These are phyloP conservation scores for Coemansia sp. DNA, from an alignment of 192 early-diverging fungal genomes.

Conservation along the genomic window DNA sequence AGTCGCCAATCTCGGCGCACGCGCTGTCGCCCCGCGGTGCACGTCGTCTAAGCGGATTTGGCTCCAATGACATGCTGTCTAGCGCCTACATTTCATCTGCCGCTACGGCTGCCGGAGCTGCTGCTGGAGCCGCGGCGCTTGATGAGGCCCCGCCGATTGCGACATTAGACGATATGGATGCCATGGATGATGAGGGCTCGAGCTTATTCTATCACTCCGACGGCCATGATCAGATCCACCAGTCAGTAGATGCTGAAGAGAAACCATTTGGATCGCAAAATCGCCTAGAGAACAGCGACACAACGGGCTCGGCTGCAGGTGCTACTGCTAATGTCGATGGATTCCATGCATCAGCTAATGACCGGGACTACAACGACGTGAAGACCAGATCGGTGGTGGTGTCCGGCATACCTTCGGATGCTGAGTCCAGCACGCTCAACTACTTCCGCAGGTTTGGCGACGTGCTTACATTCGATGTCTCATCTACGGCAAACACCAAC, in stretches of 20 bases:
- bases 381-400: constrained; percentile 34
- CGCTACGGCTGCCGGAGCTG: background rate
- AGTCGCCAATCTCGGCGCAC: constrained; percentile 16
- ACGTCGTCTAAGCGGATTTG: constrained; percentile 46
- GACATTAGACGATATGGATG: constrained; percentile 43
- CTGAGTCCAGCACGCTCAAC: constrained; percentile 36
- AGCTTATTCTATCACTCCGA: too few relatives aligned
- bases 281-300: too few relatives aligned
- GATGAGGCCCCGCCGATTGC: constrained; percentile 46
- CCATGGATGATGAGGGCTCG: too few relatives aligned
- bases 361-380: constrained; percentile 32
- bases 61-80: constrained; percentile 52
- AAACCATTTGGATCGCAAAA: too few relatives aligned
- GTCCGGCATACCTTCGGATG: constrained; percentile 18
- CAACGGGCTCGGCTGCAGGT: background rate
- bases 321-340: too few relatives aligned
- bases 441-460: constrained; percentile 34
- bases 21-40: constrained; percentile 34
- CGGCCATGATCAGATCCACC: too few relatives aligned
- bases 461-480: constrained; percentile 29
- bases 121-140: constrained; percentile 12
- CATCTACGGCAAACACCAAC: constrained; percentile 7
- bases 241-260: too few relatives aligned
- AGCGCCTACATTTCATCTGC: constrained; percentile 28
- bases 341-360: constrained; percentile 7